A percentile compares a stretch with the other conserved stretches of the same genome.
These are phyloP conservation scores for Microstegium vimineum DNA, from an alignment of 176 grass and related monocot genomes.

Conservation along the genomic window DNA sequence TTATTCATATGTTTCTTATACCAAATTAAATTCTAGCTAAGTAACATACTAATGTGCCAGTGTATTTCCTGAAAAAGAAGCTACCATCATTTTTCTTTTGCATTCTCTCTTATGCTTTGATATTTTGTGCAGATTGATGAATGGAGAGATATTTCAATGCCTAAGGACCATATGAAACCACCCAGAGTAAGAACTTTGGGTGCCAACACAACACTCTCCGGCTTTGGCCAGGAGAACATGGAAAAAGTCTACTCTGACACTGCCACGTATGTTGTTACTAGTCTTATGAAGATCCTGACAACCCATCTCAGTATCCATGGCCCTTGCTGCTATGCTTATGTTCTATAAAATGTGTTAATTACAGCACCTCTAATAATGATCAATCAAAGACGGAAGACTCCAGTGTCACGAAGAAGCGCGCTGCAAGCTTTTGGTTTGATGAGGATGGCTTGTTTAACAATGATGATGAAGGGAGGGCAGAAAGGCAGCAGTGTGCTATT, in stretches of 20 bases:
- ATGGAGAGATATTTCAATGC: conserved; percentile 87
- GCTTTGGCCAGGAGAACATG: conserved; percentile 81
- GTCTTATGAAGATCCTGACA: conserved; percentile 8
- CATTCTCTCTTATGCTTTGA: conserved; percentile 24
- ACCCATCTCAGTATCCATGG: conserved; percentile 16
- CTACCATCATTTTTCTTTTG: conserved; percentile 8
- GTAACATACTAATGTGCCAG: background rate
- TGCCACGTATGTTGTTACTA: conserved; percentile 31
- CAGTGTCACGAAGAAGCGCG: conserved; percentile 51
- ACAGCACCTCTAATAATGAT: conserved; percentile 41
- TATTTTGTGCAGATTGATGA: conserved; percentile 80
- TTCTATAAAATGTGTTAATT: conserved; percentile 20
- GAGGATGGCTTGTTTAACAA: conserved; percentile 95
- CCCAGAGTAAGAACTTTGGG: conserved; percentile 72
- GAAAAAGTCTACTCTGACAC: conserved; percentile 45
- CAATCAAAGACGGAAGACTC: conserved; percentile 42
- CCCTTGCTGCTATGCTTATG: background rate
- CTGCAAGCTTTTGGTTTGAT: conserved; percentile 74
- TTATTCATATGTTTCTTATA: background rate
- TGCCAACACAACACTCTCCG: conserved; percentile 55
- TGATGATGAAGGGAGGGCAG: conserved; percentile 82
- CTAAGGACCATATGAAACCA: conserved; percentile 65
- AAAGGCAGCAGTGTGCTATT: conserved; percentile 88
- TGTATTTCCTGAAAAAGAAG: background rate
- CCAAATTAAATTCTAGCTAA: conserved; percentile 1